Conservation (phyloP, 1,139 yeast genomes). For the Zygosaccharomyces sapae region DNA sequence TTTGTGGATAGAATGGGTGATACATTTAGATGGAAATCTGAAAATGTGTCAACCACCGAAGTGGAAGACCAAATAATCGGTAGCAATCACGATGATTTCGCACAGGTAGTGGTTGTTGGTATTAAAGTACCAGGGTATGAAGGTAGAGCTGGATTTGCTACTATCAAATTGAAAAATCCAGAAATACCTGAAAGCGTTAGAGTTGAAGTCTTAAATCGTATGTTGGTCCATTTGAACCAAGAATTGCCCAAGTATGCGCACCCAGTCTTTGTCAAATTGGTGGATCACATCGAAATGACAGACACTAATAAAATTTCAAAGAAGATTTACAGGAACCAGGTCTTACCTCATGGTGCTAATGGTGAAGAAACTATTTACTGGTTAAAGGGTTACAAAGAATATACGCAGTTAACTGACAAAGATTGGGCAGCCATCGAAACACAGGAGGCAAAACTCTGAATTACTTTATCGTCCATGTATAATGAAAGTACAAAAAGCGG, state of each 20-base stretch:
- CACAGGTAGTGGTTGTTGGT: constrained; percentile 83
- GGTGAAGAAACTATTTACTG: constrained; percentile 65
- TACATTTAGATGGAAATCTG: constrained; percentile 96
- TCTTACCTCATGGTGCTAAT: constrained; percentile 65
- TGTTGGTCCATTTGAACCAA: constrained; percentile 42
- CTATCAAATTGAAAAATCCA: constrained; percentile 50
- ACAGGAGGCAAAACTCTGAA: constrained; percentile 33
- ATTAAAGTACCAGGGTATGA: constrained; percentile 83
- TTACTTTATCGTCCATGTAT: not conserved
- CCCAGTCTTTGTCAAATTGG: constrained; percentile 77
- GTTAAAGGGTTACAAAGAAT: constrained; percentile 51
- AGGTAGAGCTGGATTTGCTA: constrained; percentile 93
- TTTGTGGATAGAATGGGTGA: constrained; percentile 94
- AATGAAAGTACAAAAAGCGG: not conserved
- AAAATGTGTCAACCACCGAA: constrained; percentile 90
- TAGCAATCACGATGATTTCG: constrained; percentile 42
- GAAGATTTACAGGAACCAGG: constrained; percentile 68
- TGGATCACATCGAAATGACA: constrained; percentile 55
- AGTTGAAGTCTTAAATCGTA: constrained; percentile 34
- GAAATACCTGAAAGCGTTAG: constrained; percentile 38
- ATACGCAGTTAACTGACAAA: constrained; percentile 52
- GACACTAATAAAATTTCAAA: constrained; percentile 88
- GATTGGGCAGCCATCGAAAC: constrained; percentile 54
- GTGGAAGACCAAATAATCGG: constrained; percentile 70
- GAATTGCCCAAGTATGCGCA: constrained; percentile 82